Evolutionary conservation across 2,329 filamentous ascomycete genomes (phyloP), one percentile per base, ranked within the genome.

Genomic region (Fonsecaea multimorphosa): DNA sequence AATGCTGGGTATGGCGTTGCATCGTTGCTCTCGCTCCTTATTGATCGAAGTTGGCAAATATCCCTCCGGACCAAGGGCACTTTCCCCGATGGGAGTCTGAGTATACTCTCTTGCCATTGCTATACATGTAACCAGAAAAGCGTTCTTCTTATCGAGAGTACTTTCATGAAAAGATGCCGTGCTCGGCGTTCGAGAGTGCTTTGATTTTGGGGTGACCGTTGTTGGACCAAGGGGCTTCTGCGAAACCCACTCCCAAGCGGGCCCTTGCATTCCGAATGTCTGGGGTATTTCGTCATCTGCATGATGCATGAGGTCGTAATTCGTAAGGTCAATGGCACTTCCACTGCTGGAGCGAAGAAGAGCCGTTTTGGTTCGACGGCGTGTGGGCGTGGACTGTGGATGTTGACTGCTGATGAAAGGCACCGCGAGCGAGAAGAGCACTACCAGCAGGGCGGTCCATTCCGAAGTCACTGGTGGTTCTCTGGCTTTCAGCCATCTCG

Each of bases 181-280:
- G 76, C 40, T 85, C 83, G 65, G 86, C 82, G 63, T 90, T 87
- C 59, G 88, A 77, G 49, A 16, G 31, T 55, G 34, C 29, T 62
- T 63, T n/a, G 65, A 58, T 52, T 61, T 69, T 36, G 62, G 52
- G 1, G 57, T 29, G 11, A 54, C 36, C 22, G 55, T 22, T 8
- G 40, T 22, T 14, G 19, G 31, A 19, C 4, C 32, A n/a, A 19
- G 40, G 2, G 52, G 40, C 49, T 51, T 60, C 40, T 59, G 59
- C 16, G 31, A 62, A 9, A 90, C 82, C 91, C 91, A 93, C 44
- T 86, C 83, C 91, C 91, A 94, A 1, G 87, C 85, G 60, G 81
- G 79, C 65, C 81, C 86, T 70, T 86, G 84, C 79, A 89, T 80
- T 78, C 82, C 81, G 36, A 78, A 73, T 3, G 80, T 76, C 7